Base-by-base conservation (phyloP, 2,329 filamentous ascomycete species). In the Helotiales sp. region DNA sequence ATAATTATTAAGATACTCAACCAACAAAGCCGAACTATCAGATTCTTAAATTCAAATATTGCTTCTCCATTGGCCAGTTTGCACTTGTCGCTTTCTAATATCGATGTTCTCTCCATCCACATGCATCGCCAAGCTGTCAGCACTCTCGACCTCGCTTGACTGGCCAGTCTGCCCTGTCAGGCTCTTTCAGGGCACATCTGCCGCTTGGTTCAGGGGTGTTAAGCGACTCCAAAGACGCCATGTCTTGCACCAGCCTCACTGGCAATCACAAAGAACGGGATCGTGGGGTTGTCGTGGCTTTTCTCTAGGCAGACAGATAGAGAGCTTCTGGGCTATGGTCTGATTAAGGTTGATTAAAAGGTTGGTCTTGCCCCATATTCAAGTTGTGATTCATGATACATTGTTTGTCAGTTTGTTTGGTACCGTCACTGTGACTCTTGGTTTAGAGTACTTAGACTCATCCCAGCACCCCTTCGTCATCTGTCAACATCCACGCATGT, bases 241-340 rank as follows among this genome's bases (percentile, higher is more conserved):
- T 57, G 30, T 34, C 54, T 57, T 57, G 54, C 54, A 57, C 30
- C 54, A 57, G 54, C 54, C 54, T 37, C 30, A 52, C 15, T 52
- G 30, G 6, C 43, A 47, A 7, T 7, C 17, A 52, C 49, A 52
- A 50, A 30, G 24, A 52, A 17, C 24, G 40, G 40, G 13, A n/a
- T 30, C 37, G 13, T 11, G 6, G 15, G 37, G 37, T 17, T 43
- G 37, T 10, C 17, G 32, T 40, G 54, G 54, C 54, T 57, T 57
- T 22, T 11, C 20, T 37, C 15, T 8, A 57, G 54, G 54, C 54
- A 57, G 54, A 57, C 20, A 37, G 52, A 20, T 1, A 37, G 30
- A 40, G 11, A 40, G 37, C 37, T 40, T n/a, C n/a, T n/a, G n/a
- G n/a, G n/a, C 22, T 26, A 6, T 13, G 47, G 22, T 26, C 5